Percentiles rank a stretch among this genome's conserved stretches.
These are phyloP conservation scores for Fusarium secorum DNA, from an alignment of 2,329 filamentous ascomycete genomes.

Conservation along the genomic window DNA sequence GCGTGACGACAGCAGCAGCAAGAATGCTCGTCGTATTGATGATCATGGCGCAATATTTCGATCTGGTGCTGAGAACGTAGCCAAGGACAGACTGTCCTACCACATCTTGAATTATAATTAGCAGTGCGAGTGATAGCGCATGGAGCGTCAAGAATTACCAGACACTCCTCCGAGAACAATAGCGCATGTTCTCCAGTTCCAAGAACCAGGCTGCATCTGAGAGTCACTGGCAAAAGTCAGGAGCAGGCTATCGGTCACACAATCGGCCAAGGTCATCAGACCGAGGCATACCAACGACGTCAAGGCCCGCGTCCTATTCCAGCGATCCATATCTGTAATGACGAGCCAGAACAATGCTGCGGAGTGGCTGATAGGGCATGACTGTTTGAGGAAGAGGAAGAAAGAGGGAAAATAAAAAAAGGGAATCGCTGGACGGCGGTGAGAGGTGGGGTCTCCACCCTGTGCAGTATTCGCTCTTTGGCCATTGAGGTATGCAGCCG, in stretches of 20 bases:
- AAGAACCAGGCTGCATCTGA: background rate
- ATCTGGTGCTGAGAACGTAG: background rate
- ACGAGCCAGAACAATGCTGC: too few relatives aligned
- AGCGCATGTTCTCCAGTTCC: background rate
- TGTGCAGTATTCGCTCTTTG: too few relatives aligned
- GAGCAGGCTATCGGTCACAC: background rate
- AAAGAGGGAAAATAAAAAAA: too few relatives aligned
- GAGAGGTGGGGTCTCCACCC: too few relatives aligned
- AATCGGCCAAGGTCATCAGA: background rate
- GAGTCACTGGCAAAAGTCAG: background rate
- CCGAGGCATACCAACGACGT: background rate
- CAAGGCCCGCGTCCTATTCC: background rate
- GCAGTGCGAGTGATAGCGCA: too few relatives aligned
- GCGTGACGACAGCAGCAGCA: background rate
- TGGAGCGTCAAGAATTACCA: background rate
- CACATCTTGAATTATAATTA: background rate
- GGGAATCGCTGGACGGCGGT: too few relatives aligned
- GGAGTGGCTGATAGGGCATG: too few relatives aligned
- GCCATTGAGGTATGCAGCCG: too few relatives aligned
- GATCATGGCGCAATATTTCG: background rate
- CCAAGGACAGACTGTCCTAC: background rate
- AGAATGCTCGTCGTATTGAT: background rate
- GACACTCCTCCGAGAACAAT: background rate
- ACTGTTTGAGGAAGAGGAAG: too few relatives aligned
- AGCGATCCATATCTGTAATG: background rate